A percentile compares a stretch with the other conserved stretches of the same genome.
Conservation (phyloP, 768 basidiomycete genomes). For the Coprinellus aureogranulatus region DNA sequence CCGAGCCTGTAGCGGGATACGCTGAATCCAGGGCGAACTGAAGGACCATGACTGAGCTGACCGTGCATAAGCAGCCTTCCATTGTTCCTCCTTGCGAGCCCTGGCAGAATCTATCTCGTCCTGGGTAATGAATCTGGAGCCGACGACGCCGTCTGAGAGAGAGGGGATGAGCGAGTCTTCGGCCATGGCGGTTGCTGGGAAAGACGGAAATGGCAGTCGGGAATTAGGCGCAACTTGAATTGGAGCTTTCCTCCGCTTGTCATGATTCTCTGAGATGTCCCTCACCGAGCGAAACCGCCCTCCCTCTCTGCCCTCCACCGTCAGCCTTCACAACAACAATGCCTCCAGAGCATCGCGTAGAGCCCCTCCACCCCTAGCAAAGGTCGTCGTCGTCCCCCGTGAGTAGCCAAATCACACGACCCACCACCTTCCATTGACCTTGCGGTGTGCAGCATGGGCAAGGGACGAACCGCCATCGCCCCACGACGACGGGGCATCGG, state of each 20-base stretch:
- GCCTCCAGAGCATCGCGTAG: slow-evolving; percentile 33
- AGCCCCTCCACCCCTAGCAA: slow-evolving; percentile 45
- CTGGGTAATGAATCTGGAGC: slow-evolving; percentile 82
- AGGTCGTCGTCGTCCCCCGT: slow-evolving; percentile 73
- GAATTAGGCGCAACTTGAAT: not conserved
- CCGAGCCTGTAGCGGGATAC: slow-evolving; percentile 52
- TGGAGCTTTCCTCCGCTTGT: slow-evolving; percentile 3
- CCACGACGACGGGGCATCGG: slow-evolving; percentile 35
- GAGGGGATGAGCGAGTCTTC: slow-evolving; percentile 53
- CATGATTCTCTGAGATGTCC: slow-evolving; percentile 26
- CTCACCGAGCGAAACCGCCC: slow-evolving; percentile 31
- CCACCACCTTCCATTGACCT: slow-evolving; percentile 6
- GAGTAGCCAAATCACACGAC: slow-evolving; percentile 27
- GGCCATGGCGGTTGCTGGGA: slow-evolving; percentile 11
- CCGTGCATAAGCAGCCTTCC: slow-evolving; percentile 90
- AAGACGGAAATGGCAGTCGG: not conserved
- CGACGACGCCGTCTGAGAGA: slow-evolving; percentile 67
- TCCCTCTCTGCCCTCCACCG: slow-evolving; percentile 32
- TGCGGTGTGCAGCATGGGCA: slow-evolving; percentile 64
- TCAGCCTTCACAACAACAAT: slow-evolving; percentile 30
- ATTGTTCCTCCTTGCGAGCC: slow-evolving; percentile 73
- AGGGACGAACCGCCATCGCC: slow-evolving; percentile 81
- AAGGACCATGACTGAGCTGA: slow-evolving; percentile 19
- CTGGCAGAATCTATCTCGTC: slow-evolving; percentile 74
- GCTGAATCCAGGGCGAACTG: not conserved